Evolutionary conservation across 2,329 filamentous ascomycete genomes (phyloP).

Genomic region (Xylariomycetidae sp.): DNA sequence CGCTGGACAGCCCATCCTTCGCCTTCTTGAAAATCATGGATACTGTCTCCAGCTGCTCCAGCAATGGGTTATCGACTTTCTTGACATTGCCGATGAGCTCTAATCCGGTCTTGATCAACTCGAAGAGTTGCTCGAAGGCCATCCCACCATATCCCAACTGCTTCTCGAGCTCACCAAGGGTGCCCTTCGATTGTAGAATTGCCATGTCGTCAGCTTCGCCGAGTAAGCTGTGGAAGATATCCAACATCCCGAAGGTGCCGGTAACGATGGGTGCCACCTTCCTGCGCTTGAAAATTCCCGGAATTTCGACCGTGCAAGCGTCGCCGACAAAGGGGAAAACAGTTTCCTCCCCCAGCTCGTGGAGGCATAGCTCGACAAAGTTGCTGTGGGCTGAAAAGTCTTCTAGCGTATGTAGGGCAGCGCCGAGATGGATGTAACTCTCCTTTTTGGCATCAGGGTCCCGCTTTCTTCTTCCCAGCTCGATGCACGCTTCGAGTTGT

Average conservation of each 20-base stretch:
- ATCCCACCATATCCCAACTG: conserved; percentile 21
- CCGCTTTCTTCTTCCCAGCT: conserved; percentile 17
- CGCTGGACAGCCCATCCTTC: conserved; percentile 1
- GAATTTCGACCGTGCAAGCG: conserved; percentile 24
- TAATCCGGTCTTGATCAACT: conserved; percentile 21
- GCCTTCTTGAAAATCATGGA: conserved; percentile 22
- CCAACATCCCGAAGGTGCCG: conserved; percentile 44
- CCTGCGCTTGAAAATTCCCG: conserved; percentile 33
- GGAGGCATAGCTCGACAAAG: conserved; percentile 47
- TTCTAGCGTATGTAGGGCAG: conserved; percentile 48
- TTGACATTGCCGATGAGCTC: conserved; percentile 17
- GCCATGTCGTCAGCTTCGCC: conserved; percentile 28
- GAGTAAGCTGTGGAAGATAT: conserved; percentile 27
- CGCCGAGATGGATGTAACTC: conserved; percentile 34
- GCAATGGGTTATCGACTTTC: conserved; percentile 15
- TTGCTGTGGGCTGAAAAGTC: conserved; percentile 53
- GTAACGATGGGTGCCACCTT: conserved; percentile 47
- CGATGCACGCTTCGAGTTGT: conserved; percentile 20
- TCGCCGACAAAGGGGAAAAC: conserved; percentile 49
- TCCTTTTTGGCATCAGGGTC: conserved; percentile 16
- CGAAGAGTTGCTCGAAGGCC: conserved; percentile 26
- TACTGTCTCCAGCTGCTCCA: conserved; percentile 22
- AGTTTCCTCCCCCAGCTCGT: conserved; percentile 44
- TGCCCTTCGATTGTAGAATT: conserved; percentile 23
- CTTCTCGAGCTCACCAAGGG: conserved; percentile 22